A percentile compares a stretch with the other conserved stretches of the same genome.
Evolutionary conservation across 1,139 yeast species (phyloP).

Genomic region (Candida frijolesensis): DNA sequence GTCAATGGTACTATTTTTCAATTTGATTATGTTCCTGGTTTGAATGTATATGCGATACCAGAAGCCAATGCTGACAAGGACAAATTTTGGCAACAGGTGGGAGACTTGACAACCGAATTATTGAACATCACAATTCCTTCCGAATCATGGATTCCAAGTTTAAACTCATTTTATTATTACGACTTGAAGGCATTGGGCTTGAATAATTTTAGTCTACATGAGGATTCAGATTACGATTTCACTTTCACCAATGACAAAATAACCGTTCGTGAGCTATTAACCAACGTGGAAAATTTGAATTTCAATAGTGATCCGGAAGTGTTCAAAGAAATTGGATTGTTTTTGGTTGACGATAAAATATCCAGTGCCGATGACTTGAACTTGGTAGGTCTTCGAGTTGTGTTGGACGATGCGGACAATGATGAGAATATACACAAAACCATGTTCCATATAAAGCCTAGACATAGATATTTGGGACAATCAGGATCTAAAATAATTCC

Average conservation of each 20-base stretch:
- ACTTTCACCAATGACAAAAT: conserved; percentile 17
- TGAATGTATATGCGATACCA: conserved; percentile 33
- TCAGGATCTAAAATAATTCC: conserved; percentile 17
- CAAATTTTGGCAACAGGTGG: conserved; percentile 25
- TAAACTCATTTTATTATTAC: conserved; percentile 25
- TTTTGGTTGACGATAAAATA: conserved; percentile 27
- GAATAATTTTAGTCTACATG: conserved; percentile 6
- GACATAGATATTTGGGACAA: conserved; percentile 28
- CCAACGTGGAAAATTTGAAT: conserved; percentile 12
- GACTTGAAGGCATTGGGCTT: conserved; percentile 8
- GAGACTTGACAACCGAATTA: conserved; percentile 18
- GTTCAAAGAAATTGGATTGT: conserved; percentile 39
- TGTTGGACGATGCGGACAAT: conserved; percentile 20
- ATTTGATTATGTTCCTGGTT: conserved; percentile 25
- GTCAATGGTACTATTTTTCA: conserved; percentile 23
- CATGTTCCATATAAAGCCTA: conserved; percentile 46
- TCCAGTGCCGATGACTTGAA: conserved; percentile 35
- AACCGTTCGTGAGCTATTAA: conserved; percentile 18
- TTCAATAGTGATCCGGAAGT: conserved; percentile 9
- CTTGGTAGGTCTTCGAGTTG: conserved; percentile 37
- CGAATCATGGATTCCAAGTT: conserved; percentile 23
- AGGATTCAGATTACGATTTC: conserved; percentile 15
- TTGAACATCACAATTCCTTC: conserved; percentile 19
- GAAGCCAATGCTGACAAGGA: conserved; percentile 16
- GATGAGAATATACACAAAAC: conserved; percentile 32